Evolutionary conservation across 257 asterid species (phyloP).

Genomic region (Schizonepeta tenuifolia): DNA sequence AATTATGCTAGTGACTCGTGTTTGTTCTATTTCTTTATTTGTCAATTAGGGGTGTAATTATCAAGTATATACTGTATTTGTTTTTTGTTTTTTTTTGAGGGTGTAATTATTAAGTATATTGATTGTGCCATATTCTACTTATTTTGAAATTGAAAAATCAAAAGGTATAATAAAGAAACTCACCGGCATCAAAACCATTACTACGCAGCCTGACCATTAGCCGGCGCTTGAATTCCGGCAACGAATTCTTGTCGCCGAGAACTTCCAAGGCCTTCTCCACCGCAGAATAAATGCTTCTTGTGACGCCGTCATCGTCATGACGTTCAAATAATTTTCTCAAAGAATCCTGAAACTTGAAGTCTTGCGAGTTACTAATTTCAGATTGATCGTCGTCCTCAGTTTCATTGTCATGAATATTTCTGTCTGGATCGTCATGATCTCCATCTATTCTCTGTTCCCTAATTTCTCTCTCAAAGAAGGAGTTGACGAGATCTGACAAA

Average conservation of each 20-base stretch:
- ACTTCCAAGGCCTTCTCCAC: constrained; percentile 40
- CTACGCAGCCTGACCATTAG: constrained; percentile 52
- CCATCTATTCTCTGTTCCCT: constrained; percentile 17
- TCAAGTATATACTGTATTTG: too few species aligned
- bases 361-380: constrained; percentile 9
- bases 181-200: constrained; percentile 58
- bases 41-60: too few species aligned
- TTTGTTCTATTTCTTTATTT: too few species aligned
- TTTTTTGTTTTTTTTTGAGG: too few species aligned
- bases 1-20: too few species aligned
- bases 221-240: constrained; percentile 50
- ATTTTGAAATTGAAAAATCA: neutral
- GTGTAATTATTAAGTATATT: too few species aligned
- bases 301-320: constrained; percentile 30
- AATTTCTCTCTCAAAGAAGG: constrained; percentile 59
- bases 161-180: neutral
- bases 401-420: constrained; percentile 18
- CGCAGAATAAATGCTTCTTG: constrained; percentile 29
- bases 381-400: constrained; percentile 20
- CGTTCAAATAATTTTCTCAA: constrained; percentile 39
- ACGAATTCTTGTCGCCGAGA: constrained; percentile 2
- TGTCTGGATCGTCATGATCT: constrained; percentile 18
- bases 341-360: constrained; percentile 35
- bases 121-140: too few species aligned
- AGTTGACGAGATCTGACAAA: constrained; percentile 65